Base-by-base conservation (phyloP, 2,329 filamentous ascomycete species). In the Boeremia exigua region DNA sequence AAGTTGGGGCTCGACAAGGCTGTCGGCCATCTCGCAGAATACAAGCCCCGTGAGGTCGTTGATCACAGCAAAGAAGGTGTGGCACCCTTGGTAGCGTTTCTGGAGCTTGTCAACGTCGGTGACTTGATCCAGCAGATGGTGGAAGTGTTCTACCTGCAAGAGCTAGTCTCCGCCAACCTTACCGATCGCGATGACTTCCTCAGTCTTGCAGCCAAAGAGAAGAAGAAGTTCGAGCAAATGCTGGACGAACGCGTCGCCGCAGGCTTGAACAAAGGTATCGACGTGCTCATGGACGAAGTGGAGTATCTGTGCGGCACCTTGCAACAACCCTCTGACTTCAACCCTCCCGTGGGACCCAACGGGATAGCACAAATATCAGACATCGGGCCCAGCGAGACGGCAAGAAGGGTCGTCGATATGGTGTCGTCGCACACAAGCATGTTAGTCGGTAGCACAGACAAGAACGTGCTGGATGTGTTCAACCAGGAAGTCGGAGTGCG, bases 171-270 rank as follows among this genome's bases (percentile, higher is more conserved):
- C 0, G 86, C 90, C 12, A 90, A 90, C 67, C 87, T 99, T 48
- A 90, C 90, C 1, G 94, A 98, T 72, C 88, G 90, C 38, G 96
- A 96, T 72, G 95, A 99, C 77, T 99, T 99, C 69, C 82, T 99
- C 43, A 92, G 96, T 70, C 90, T 92, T 17, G 91, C 93, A 0
- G 90, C 90, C 29, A 89, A 97, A 66, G 93, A 95, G 62, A 99
- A 99, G 85, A 98, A 97, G 80, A 92, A 91, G 63, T 99, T 98
- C 68, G 95, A 99, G 81, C 93, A 97, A 72, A 96, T 97, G 90
- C 87, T 99, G 1, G 95, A 99, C 71, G 95, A 98, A 77, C 91
- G 91, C 57, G 95, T 99, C 7, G 95, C 95, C 4, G 92, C 94
- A 8, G 96, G 96, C 1, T 81, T 99, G 60, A 97, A 97, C 77